These are phyloP conservation scores for Hevea brasiliensis DNA, from an alignment of 345 rosid species.

Conservation along the genomic window DNA sequence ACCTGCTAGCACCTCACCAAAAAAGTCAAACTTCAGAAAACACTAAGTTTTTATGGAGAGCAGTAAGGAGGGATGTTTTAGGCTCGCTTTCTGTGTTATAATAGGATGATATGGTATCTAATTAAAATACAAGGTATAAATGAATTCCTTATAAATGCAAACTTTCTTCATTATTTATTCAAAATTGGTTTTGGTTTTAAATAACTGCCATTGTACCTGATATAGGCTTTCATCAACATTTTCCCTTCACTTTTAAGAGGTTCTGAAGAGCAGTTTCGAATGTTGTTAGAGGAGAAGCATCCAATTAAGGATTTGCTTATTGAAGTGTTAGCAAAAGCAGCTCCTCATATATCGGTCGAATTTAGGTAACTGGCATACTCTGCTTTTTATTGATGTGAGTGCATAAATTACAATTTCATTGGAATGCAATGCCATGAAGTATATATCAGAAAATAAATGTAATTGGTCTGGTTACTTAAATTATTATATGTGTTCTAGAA, in stretches of 20 bases:
- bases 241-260: conserved; percentile 80
- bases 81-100: not conserved
- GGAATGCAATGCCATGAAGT: not conserved
- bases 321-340: conserved; percentile 67
- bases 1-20: not conserved
- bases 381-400: not conserved
- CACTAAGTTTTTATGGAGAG: not conserved
- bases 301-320: conserved; percentile 46
- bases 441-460: not conserved
- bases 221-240: conserved; percentile 58
- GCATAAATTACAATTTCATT: not conserved
- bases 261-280: conserved; percentile 53
- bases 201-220: conserved; percentile 2
- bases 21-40: not conserved
- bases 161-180: not conserved
- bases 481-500: not conserved
- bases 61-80: not conserved
- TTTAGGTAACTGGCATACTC: conserved; percentile 50
- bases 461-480: not conserved
- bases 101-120: not conserved
- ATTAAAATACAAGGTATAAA: not conserved
- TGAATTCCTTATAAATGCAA: not conserved
- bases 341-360: conserved; percentile 55
- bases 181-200: not conserved
- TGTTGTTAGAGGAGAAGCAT: conserved; percentile 51